These are phyloP conservation scores for Mucor lusitanicus DNA, from an alignment of 371 early-diverging fungal species.

Conservation along the genomic window DNA sequence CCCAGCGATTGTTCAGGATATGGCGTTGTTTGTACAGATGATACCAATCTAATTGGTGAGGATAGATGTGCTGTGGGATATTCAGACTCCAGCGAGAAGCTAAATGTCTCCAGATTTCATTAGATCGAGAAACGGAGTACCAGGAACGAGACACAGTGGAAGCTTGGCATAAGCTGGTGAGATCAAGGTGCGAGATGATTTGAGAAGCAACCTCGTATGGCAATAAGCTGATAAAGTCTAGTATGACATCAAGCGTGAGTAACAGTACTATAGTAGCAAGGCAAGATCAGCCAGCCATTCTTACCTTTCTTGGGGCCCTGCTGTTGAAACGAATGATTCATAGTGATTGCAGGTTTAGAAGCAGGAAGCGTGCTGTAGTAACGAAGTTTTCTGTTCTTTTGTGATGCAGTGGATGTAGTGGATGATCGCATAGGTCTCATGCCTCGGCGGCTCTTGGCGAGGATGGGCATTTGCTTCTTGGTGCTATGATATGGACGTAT, in stretches of 20 bases:
- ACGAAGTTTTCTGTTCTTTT: background rate
- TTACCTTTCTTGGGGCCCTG: constrained; percentile 16
- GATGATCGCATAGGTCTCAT: constrained; percentile 14
- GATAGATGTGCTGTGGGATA: background rate
- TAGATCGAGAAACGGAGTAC: constrained; percentile 13
- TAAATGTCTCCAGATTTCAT: constrained; percentile 19
- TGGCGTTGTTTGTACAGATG: constrained; percentile 39
- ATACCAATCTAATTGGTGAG: constrained; percentile 28
- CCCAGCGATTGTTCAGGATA: constrained; percentile 43
- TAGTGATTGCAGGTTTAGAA: background rate
- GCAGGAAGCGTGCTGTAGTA: background rate
- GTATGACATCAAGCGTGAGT: background rate
- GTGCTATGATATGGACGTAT: constrained; percentile 6
- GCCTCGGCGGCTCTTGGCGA: constrained; percentile 6
- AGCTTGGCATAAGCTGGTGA: constrained; percentile 5
- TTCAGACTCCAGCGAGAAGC: background rate
- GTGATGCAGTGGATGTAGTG: constrained; percentile 1
- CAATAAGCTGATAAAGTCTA: constrained; percentile 21
- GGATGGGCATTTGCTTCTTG: background rate
- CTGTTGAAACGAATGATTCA: background rate
- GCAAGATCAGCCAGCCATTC: background rate
- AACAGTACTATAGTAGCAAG: background rate
- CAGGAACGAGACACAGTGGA: constrained; percentile 13
- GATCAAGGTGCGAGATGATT: constrained; percentile 17
- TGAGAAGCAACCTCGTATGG: constrained; percentile 25